A percentile compares a stretch with the other conserved stretches of the same genome.
Conservation (phyloP, 768 basidiomycete species). For the Suillus plorans region DNA sequence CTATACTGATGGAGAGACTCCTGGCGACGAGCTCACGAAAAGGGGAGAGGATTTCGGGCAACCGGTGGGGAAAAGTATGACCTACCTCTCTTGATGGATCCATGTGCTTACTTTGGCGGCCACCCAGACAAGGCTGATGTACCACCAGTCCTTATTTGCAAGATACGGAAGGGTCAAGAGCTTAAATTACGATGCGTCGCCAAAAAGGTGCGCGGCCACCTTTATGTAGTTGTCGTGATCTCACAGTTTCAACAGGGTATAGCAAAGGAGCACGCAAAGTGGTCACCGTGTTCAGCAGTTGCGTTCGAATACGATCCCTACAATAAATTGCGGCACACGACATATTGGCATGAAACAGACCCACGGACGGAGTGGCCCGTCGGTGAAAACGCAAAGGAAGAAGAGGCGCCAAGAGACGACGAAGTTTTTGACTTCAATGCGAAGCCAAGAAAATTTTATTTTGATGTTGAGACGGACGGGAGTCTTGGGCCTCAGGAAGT, state of each 20-base stretch:
- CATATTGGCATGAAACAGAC: slow-evolving; percentile 90
- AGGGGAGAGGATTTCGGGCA: slow-evolving; percentile 73
- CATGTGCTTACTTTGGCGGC: slow-evolving; percentile 9
- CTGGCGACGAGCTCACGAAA: slow-evolving; percentile 74
- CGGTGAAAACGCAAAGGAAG: slow-evolving; percentile 81
- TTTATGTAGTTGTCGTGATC: neutral
- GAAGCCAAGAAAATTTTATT: slow-evolving; percentile 88
- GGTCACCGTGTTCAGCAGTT: slow-evolving; percentile 95
- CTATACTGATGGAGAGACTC: slow-evolving; percentile 39
- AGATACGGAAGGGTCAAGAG: slow-evolving; percentile 93
- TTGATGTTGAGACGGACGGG: slow-evolving; percentile 93
- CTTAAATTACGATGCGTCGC: slow-evolving; percentile 83
- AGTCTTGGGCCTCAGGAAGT: slow-evolving; percentile 88
- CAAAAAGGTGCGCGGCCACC: slow-evolving; percentile 69
- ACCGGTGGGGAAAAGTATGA: slow-evolving; percentile 82
- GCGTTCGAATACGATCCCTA: slow-evolving; percentile 98
- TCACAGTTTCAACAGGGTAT: slow-evolving; percentile 64
- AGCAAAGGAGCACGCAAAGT: slow-evolving; percentile 98
- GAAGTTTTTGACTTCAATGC: slow-evolving; percentile 87
- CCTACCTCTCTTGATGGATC: neutral
- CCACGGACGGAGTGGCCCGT: slow-evolving; percentile 88
- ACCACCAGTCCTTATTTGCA: slow-evolving; percentile 81
- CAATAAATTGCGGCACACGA: slow-evolving; percentile 95
- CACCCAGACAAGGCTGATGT: slow-evolving; percentile 55
- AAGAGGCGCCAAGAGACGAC: slow-evolving; percentile 77